A percentile compares a stretch with the other conserved stretches of the same genome.
These are phyloP conservation scores for Bipolaris zeicola DNA, from an alignment of 2,329 filamentous ascomycete species.

Conservation along the genomic window DNA sequence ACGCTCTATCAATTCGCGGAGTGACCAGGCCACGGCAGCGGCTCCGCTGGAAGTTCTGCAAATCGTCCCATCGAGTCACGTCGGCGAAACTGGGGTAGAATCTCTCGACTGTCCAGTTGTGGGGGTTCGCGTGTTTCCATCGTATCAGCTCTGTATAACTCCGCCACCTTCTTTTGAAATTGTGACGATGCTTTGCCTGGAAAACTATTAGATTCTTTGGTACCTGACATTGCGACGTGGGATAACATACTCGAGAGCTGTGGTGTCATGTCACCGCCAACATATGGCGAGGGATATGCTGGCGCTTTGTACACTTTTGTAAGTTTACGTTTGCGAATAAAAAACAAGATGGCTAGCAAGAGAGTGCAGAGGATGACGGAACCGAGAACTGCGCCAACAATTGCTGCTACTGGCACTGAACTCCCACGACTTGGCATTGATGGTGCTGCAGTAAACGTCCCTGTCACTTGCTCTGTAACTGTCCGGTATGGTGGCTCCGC, in stretches of 20 bases:
- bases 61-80: not conserved
- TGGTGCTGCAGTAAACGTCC: conserved; percentile 2
- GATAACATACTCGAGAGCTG: conserved; percentile 7
- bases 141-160: conserved; percentile 10
- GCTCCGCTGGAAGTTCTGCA: conserved; percentile 17
- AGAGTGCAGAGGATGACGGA: conserved; percentile 19
- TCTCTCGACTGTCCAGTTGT: conserved; percentile 16
- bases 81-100: not conserved
- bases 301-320: conserved; percentile 30
- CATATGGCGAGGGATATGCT: conserved; percentile 30
- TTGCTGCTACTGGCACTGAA: conserved; percentile 20
- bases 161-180: conserved; percentile 1
- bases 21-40: conserved; percentile 10
- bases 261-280: conserved; percentile 34
- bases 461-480: conserved; percentile 4
- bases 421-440: not conserved
- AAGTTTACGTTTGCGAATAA: conserved; percentile 16
- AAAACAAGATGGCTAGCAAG: conserved; percentile 15
- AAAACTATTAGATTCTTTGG: not conserved
- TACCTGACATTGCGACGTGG: not conserved
- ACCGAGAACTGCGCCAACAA: conserved; percentile 34
- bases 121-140: conserved; percentile 10
- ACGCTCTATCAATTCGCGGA: not conserved
- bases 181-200: conserved; percentile 3
- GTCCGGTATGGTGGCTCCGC: conserved; percentile 2